Percentiles rank a stretch among this genome's conserved stretches.
These are phyloP conservation scores for Fusarium sp. DNA, from an alignment of 2,329 filamentous ascomycete genomes.

Conservation along the genomic window DNA sequence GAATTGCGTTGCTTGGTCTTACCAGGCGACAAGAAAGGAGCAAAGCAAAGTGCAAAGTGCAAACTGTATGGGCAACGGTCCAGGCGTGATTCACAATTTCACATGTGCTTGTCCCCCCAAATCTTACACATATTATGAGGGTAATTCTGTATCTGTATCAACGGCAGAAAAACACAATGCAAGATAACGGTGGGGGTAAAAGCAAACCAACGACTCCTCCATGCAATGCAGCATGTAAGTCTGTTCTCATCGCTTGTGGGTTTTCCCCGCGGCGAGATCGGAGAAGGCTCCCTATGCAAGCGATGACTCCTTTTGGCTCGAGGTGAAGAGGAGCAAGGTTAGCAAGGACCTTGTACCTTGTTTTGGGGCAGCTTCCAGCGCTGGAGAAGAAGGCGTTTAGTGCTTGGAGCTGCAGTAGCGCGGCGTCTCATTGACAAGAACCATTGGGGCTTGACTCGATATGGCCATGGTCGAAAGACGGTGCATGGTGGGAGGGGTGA, in stretches of 20 bases:
- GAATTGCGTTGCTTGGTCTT: slow-evolving; percentile 35
- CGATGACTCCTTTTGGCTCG: slow-evolving; percentile 44
- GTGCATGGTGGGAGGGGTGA: slow-evolving; percentile 11
- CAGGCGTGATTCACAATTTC: slow-evolving; percentile 34
- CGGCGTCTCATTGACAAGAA: slow-evolving; percentile 22
- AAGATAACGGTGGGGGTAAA: slow-evolving; percentile 42
- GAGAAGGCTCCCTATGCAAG: slow-evolving; percentile 31
- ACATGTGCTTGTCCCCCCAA: slow-evolving; percentile 14
- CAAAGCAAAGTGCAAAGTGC: slow-evolving; percentile 16
- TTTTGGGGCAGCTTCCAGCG: slow-evolving; percentile 41
- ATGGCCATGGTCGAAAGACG: slow-evolving; percentile 23
- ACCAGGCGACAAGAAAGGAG: slow-evolving; percentile 21
- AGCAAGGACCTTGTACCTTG: slow-evolving; percentile 29
- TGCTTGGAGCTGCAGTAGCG: slow-evolving; percentile 42
- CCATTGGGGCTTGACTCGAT: slow-evolving; percentile 43
- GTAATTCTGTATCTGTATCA: slow-evolving; percentile 43
- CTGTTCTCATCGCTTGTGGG: slow-evolving; percentile 32
- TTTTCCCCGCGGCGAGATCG: slow-evolving; percentile 47
- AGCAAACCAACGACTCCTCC: slow-evolving; percentile 19
- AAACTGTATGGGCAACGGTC: slow-evolving; percentile 22
- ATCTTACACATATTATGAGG: slow-evolving; percentile 46
- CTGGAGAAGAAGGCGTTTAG: slow-evolving; percentile 45
- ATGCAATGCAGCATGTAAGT: slow-evolving; percentile 29
- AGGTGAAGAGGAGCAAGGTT: slow-evolving; percentile 25
- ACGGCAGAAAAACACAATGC: slow-evolving; percentile 18